Evolutionary conservation across 2,329 filamentous ascomycete species (phyloP).

Genomic region (Cercospora sesami): DNA sequence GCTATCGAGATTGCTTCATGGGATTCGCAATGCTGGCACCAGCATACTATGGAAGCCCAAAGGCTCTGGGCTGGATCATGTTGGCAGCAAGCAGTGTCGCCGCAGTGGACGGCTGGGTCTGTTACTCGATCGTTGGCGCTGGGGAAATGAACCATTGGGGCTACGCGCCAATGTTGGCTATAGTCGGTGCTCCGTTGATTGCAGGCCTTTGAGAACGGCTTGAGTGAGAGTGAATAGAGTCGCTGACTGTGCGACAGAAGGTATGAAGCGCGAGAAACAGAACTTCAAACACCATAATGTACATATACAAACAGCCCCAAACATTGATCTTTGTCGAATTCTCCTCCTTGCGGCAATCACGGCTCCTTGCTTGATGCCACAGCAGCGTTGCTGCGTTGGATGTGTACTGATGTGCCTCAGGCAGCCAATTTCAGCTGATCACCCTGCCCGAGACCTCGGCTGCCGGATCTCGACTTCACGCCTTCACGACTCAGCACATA

Average conservation of each 20-base stretch:
- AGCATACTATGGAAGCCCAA: conserved; percentile 3
- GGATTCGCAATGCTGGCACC: conserved; percentile 3
- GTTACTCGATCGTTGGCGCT: neutral
- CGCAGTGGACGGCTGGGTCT: conserved; percentile 3
- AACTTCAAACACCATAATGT: neutral
- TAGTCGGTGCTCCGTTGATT: neutral
- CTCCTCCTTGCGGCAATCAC: neutral
- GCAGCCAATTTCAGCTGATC: neutral
- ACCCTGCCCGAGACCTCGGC: neutral
- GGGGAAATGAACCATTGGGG: conserved; percentile 14
- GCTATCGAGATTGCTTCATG: conserved; percentile 11
- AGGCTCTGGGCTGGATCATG: conserved; percentile 6
- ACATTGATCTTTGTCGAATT: neutral
- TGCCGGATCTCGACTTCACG: neutral
- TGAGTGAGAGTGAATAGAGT: neutral
- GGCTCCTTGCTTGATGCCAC: neutral
- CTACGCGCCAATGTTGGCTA: conserved; percentile 7
- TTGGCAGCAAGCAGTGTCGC: conserved; percentile 9
- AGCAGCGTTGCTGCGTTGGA: no score
- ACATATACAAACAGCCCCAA: neutral
- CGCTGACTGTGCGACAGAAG: neutral
- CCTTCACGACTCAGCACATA: neutral
- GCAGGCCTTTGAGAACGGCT: neutral
- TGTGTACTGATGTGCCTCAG: conserved; percentile 1
- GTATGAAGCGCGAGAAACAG: neutral